Evolutionary conservation across 83 land plant species (phyloP), one percentile per base, ranked within the genome.

Genomic region (Thuja plicata): DNA sequence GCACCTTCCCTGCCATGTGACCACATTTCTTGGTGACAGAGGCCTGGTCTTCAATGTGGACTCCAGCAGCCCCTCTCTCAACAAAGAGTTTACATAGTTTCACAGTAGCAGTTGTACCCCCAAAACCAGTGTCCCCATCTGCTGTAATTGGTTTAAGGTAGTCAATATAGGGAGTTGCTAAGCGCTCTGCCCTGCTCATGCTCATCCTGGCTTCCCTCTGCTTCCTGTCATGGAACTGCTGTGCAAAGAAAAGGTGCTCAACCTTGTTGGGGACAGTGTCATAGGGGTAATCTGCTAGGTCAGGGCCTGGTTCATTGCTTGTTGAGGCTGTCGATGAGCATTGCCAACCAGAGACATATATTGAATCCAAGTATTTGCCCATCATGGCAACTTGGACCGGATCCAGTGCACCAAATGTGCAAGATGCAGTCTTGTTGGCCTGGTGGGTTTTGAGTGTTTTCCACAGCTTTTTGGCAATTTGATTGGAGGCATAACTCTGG

Each of bases 261-360:
- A 96, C 98, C 84, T 97, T 97, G 95, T 96, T 96, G 74, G 99
- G 99, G 38, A 97, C 99, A 34, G 99, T 97, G 89, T 96, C 99
- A 85, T 96, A 96, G 35, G 99, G 99, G 92, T 97, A 97, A 88
- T 97, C 99, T 40, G 99, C 99, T 15, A 97, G 95, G 89, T 97
- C 99, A 11, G 99, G 99, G 48, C 99, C 99, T 24, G 98, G 98
- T 88, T 97, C 99, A 88, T 97, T 97, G 87, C 94, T 93, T 55
- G 96, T 83, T 87, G 99, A 91, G 91, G 95, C 96, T 38, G 99
- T 97, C 55, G 99, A 97, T 30, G 99, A 98, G 90, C 98, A 97
- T 87, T 97, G 99, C 99, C 99, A 97, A 13, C 99, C 99, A 15
- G 99, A 97, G 90, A 97, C 98, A 87, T 97, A 97, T 87, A 97